A percentile compares a stretch with the other conserved stretches of the same genome.
Conservation (phyloP, 2,329 filamentous ascomycete species). For the Alternaria alternata region DNA sequence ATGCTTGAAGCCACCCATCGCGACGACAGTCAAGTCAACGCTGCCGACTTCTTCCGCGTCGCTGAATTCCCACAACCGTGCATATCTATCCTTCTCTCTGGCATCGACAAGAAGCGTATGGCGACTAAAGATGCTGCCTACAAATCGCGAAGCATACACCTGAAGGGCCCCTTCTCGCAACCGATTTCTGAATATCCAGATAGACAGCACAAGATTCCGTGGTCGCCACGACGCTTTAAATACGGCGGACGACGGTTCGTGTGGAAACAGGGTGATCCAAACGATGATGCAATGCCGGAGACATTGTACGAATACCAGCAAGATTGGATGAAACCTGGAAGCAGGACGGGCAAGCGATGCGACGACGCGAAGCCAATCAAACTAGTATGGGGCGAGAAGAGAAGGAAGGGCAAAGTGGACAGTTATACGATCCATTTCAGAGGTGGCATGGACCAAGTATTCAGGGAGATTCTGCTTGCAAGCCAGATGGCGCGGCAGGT, state of each 20-base stretch:
- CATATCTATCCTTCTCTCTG: constrained; percentile 46
- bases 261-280: constrained; percentile 55
- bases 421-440: constrained; percentile 50
- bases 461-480: constrained; percentile 46
- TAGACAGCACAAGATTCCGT: constrained; percentile 48
- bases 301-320: constrained; percentile 47
- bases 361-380: constrained; percentile 42
- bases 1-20: constrained; percentile 46
- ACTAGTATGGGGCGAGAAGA: constrained; percentile 50
- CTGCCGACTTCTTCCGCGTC: constrained; percentile 47
- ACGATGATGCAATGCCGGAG: constrained; percentile 57
- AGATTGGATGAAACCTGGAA: constrained; percentile 48
- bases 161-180: constrained; percentile 43
- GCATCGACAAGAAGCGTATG: constrained; percentile 44
- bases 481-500: constrained; percentile 51
- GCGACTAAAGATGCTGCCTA: constrained; percentile 41
- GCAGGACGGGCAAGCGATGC: constrained; percentile 46
- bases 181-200: constrained; percentile 49
- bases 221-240: constrained; percentile 49
- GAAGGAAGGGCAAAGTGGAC: constrained; percentile 47
- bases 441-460: constrained; percentile 50
- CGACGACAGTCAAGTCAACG: constrained; percentile 44
- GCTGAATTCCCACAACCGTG: constrained; percentile 45
- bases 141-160: constrained; percentile 47
- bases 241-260: constrained; percentile 50